Evolutionary conservation across 345 rosid genomes (phyloP).

Genomic region (Linum lewisii): DNA sequence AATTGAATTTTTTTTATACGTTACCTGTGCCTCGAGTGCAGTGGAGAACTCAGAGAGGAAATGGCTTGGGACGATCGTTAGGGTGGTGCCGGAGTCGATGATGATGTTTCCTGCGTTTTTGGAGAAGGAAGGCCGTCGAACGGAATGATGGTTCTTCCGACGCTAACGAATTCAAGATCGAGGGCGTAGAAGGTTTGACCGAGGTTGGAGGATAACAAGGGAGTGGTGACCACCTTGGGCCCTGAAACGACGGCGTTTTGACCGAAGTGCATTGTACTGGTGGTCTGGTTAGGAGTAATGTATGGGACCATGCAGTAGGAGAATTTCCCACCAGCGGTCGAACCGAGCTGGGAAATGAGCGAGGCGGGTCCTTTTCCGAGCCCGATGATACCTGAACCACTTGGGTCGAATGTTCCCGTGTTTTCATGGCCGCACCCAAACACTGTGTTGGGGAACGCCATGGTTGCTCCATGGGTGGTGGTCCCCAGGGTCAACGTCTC

Average conservation of each 20-base stretch:
- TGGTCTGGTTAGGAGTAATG: not conserved
- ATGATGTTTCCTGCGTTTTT: not conserved
- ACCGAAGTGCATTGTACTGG: constrained; percentile 7
- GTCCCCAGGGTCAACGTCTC: too few species aligned
- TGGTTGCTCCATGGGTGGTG: too few species aligned
- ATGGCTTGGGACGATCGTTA: not conserved
- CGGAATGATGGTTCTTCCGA: not conserved
- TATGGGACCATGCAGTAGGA: constrained; percentile 11
- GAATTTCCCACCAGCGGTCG: constrained; percentile 6
- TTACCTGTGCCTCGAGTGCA: not conserved
- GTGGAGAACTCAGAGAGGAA: not conserved
- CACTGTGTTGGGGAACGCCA: too few species aligned
- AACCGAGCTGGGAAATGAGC: not conserved
- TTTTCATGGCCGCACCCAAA: too few species aligned
- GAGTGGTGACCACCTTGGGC: not conserved
- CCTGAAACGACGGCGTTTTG: not conserved
- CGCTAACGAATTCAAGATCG: not conserved
- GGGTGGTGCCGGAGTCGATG: constrained; percentile 4
- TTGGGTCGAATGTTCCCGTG: too few species aligned
- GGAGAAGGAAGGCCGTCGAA: too few species aligned
- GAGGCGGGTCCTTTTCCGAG: constrained; percentile 6
- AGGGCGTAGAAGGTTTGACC: not conserved
- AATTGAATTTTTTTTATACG: too few species aligned
- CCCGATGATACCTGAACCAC: too few species aligned
- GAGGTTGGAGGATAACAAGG: not conserved